These are phyloP conservation scores for Eucalyptus decipiens DNA, from an alignment of 345 rosid genomes.

Conservation along the genomic window DNA sequence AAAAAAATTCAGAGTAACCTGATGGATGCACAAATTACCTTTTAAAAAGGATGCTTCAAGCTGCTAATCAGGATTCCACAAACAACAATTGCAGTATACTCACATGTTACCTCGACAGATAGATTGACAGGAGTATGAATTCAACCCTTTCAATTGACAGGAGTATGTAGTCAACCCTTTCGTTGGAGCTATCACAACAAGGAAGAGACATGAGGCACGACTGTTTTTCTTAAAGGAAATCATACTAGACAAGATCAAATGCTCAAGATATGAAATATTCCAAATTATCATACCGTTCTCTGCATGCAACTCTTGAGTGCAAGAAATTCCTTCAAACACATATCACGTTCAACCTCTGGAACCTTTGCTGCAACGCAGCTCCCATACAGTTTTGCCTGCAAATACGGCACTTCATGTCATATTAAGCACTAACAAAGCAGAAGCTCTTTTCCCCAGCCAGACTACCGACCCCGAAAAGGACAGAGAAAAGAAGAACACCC, in stretches of 20 bases:
- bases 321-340: constrained; percentile 92
- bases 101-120: not conserved
- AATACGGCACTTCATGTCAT: not conserved
- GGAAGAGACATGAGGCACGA: not conserved
- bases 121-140: not conserved
- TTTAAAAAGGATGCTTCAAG: not conserved
- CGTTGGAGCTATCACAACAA: not conserved
- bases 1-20: not conserved
- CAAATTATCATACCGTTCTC: constrained; percentile 46
- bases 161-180: not conserved
- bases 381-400: constrained; percentile 86
- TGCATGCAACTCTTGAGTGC: constrained; percentile 80
- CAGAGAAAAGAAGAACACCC: not conserved
- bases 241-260: not conserved
- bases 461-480: not conserved
- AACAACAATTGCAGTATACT: not conserved
- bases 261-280: not conserved
- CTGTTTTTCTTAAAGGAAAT: not conserved
- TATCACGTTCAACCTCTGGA: constrained; percentile 69
- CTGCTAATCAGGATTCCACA: not conserved
- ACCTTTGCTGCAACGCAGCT: constrained; percentile 81
- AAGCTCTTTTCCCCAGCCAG: not conserved
- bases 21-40: not conserved
- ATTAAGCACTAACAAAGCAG: not conserved
- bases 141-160: not conserved